A percentile compares a stretch with the other conserved stretches of the same genome.
Evolutionary conservation across 441 rosid species (phyloP).

Genomic region (Flueggea neowawraea): DNA sequence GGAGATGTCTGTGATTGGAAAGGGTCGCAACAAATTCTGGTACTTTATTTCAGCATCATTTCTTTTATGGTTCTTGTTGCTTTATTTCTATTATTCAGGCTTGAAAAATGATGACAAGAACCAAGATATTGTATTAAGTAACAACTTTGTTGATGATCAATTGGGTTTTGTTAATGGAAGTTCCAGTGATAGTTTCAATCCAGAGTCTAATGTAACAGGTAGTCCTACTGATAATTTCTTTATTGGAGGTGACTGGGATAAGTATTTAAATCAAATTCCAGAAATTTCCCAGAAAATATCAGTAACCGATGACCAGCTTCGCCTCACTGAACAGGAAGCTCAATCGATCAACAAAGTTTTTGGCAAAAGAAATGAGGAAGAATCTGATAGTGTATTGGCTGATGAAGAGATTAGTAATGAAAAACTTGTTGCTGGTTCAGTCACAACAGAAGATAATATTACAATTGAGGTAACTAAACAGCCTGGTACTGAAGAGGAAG

Average conservation of each 20-base stretch:
- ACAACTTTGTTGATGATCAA: constrained; percentile 12
- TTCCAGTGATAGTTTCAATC: constrained; percentile 7
- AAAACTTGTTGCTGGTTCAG: constrained; percentile 1
- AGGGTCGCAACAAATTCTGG: constrained; percentile 44
- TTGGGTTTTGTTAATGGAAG: constrained; percentile 19
- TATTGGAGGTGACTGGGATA: constrained; percentile 20
- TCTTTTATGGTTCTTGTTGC: constrained; percentile 44
- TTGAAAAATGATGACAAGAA: constrained; percentile 20
- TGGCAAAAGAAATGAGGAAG: constrained; percentile 1
- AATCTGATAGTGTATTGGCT: constrained; percentile 1
- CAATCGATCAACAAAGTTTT: constrained; percentile 4
- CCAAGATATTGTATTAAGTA: constrained; percentile 19
- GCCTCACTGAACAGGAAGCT: constrained; percentile 18
- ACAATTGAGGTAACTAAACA: constrained; percentile 3
- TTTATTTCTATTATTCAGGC: constrained; percentile 42
- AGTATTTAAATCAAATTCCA: constrained; percentile 17
- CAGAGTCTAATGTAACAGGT: constrained; percentile 1
- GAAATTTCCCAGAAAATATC: constrained; percentile 1
- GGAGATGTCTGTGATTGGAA: constrained; percentile 32
- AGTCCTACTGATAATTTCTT: constrained; percentile 20
- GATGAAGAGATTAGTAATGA: neutral
- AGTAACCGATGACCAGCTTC: constrained; percentile 10
- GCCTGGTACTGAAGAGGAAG: constrained; percentile 6
- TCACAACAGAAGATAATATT: neutral
- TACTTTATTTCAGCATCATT: constrained; percentile 37